phyloP scores from a whole-genome alignment of 768 basidiomycete genomes.

The Amanita pseudoporphyria region DNA sequence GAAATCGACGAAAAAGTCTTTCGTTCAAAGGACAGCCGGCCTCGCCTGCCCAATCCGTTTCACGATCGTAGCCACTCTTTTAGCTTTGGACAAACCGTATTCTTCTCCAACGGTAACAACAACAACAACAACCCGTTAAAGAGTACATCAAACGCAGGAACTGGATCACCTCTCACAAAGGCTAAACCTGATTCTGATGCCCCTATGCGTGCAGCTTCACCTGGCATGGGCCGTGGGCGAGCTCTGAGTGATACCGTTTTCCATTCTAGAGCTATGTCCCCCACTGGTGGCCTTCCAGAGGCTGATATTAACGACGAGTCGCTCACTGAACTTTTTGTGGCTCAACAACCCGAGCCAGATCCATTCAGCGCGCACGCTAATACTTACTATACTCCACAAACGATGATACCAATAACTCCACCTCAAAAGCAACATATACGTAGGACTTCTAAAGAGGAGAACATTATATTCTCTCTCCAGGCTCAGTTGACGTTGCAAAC shows the following conservation, averaged over 20 bases:
- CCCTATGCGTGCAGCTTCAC: conserved; percentile 18
- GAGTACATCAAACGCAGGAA: conserved; percentile 14
- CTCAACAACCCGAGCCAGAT: conserved; percentile 41
- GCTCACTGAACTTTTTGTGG: conserved; percentile 35
- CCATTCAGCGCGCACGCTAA: conserved; percentile 66
- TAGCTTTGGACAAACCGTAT: conserved; percentile 55
- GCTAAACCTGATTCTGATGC: conserved; percentile 21
- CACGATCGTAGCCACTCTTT: conserved; percentile 62
- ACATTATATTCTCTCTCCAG: conserved; percentile 60
- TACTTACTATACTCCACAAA: conserved; percentile 71
- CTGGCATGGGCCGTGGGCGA: conserved; percentile 34
- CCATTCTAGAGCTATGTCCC: conserved; percentile 37
- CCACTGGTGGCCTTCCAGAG: conserved; percentile 36
- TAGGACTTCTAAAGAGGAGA: conserved; percentile 62
- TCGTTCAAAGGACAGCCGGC: conserved; percentile 30
- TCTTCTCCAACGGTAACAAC: conserved; percentile 29
- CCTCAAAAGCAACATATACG: conserved; percentile 40
- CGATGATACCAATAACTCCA: conserved; percentile 61
- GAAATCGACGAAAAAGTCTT: conserved; percentile 35
- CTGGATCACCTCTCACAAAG: conserved; percentile 16
- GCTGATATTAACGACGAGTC: conserved; percentile 58
- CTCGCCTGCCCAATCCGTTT: conserved; percentile 24
- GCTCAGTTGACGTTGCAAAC: conserved; percentile 68
- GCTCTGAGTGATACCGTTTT: conserved; percentile 59
- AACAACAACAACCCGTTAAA: conserved; percentile 4